Percentiles rank a stretch among this genome's conserved stretches.
Evolutionary conservation across 352 stramenopile genomes (phyloP).

Genomic region (Pythium folliculosum): DNA sequence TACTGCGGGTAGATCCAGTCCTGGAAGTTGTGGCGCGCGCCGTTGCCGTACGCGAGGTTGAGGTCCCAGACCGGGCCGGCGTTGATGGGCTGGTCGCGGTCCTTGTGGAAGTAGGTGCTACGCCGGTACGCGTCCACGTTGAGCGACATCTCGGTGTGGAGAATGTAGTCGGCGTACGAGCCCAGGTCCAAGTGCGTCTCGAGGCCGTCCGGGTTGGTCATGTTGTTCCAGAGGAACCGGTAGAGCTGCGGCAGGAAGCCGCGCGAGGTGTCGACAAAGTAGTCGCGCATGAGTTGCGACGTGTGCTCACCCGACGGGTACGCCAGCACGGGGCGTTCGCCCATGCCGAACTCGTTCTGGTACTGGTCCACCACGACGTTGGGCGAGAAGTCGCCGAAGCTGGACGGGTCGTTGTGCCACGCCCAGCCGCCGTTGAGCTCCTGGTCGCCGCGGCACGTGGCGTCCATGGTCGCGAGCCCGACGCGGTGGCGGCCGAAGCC

Average conservation of each 20-base stretch:
- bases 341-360: conserved; percentile 80
- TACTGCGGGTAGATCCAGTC: conserved; percentile 79
- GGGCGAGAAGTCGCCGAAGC: conserved; percentile 66
- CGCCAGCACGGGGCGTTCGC: conserved; percentile 59
- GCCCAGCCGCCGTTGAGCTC: conserved; percentile 71
- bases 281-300: conserved; percentile 76
- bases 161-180: conserved; percentile 72
- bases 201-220: conserved; percentile 60
- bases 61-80: conserved; percentile 79
- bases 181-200: conserved; percentile 67
- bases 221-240: conserved; percentile 74
- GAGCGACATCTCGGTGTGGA: conserved; percentile 83
- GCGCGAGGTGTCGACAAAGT: conserved; percentile 60
- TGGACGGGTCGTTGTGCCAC: conserved; percentile 77
- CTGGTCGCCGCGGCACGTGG: conserved; percentile 37
- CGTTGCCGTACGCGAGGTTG: conserved; percentile 79
- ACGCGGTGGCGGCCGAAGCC: conserved; percentile 73
- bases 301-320: conserved; percentile 53
- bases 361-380: conserved; percentile 82
- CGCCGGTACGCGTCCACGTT: conserved; percentile 79
- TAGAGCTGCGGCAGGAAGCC: conserved; percentile 71
- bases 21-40: conserved; percentile 50
- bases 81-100: conserved; percentile 73
- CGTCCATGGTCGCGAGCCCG: conserved; percentile 54
- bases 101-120: conserved; percentile 84